phyloP scores from a whole-genome alignment of 169 alveolate genomes.

The Nephromyces sp. region DNA sequence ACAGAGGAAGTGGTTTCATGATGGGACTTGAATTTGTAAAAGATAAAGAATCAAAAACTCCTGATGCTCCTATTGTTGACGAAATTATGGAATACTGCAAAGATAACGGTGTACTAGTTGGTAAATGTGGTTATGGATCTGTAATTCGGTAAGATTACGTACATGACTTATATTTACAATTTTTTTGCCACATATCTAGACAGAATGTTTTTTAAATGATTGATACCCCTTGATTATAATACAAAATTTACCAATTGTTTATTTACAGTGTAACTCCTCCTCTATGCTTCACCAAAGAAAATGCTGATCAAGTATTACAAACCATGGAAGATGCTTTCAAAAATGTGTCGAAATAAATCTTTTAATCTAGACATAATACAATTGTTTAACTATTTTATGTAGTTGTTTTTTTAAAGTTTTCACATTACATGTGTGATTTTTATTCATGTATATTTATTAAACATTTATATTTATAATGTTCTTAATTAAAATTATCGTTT shows the following conservation, averaged over 20 bases:
- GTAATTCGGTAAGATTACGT: neutral
- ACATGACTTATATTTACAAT: neutral
- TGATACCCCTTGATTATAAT: neutral
- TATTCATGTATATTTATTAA: no score
- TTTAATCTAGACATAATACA: no score
- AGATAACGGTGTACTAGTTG: neutral
- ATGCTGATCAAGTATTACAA: neutral
- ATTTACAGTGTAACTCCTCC: constrained; percentile 16
- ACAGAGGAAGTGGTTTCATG: constrained; percentile 14
- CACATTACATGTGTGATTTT: no score
- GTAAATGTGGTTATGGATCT: constrained; percentile 5
- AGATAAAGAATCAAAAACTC: constrained; percentile 1
- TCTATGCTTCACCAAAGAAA: constrained; percentile 12
- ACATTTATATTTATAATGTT: no score
- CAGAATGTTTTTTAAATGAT: neutral
- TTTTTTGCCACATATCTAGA: neutral
- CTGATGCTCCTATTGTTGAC: neutral
- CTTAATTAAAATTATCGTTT: no score
- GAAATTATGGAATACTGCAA: neutral
- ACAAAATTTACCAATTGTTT: neutral
- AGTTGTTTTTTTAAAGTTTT: no score
- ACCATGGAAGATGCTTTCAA: no score
- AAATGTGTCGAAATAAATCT: no score
- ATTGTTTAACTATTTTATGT: no score
- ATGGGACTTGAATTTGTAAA: constrained; percentile 14